Evolutionary conservation across 1,139 yeast genomes (phyloP), one percentile per base, ranked within the genome.

Genomic region (Petasospora fabianii): DNA sequence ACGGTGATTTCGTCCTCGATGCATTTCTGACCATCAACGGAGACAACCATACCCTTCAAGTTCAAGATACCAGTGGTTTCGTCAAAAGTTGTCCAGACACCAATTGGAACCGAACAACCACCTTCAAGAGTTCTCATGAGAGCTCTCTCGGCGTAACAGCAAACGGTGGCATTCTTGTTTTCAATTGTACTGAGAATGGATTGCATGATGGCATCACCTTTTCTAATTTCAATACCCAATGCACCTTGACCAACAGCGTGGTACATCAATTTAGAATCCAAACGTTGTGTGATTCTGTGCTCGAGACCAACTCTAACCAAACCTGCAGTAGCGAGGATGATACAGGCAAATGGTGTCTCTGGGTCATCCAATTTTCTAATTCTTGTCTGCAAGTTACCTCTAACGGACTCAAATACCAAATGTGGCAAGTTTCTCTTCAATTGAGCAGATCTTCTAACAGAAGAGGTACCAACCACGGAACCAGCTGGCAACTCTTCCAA

Each of bases 171-270:
- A 11, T 78, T 73, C 36, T 68, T 64, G 59, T 88, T 83, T 54
- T 81, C 83, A 47, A 92, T 77, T 38, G 73, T 68, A 17, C 69
- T 61, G 49, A 95, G 73, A 24, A 90, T 69, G 38, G 73, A 63
- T 52, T 69, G 68, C 59, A 84, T 73, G 38, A 67, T 63, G 8
- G 63, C 60, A 59, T 94, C 96, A 41, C 73, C 76, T 42, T 74
- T 73, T 54, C 94, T 75, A 50, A 90, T 85, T 64, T 92, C 98
- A 28, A 92, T 69, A 16, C 97, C 98, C 38, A 92, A 67, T 0
- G 97, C 97, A 48, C 98, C 98, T 67, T 92, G 98, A 14, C 98
- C 98, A 30, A 92, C 97, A 0, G 98, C 96, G 59, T 92, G 86
- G 60, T 81, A 85, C 96, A 92, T 86, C 43, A 83, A 87, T 27